Percentiles rank a stretch among this genome's conserved stretches.
Conservation (phyloP, 495 filamentous ascomycete species). For the Lasiosphaeriaceae sp. region DNA sequence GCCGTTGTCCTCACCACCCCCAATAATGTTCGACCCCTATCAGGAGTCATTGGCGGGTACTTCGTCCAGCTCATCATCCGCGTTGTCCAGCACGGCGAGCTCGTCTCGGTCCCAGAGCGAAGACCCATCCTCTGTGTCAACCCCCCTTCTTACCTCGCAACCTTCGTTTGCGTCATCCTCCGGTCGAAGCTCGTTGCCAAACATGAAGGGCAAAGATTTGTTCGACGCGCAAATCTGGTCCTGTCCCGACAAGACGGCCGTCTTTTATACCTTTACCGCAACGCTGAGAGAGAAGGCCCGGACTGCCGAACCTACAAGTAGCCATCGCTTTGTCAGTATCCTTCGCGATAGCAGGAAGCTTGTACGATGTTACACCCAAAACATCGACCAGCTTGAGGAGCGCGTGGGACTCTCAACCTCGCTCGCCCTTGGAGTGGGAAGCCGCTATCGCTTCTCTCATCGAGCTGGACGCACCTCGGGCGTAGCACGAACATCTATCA, state of each 20-base stretch:
- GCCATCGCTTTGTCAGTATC: constrained; percentile 59
- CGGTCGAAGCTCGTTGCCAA: constrained; percentile 35
- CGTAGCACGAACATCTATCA: constrained; percentile 4
- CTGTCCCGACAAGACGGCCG: constrained; percentile 56
- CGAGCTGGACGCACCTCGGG: constrained; percentile 17
- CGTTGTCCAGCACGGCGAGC: constrained; percentile 13
- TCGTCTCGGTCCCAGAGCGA: constrained; percentile 36
- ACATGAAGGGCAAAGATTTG: constrained; percentile 62
- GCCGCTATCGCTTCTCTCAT: constrained; percentile 42
- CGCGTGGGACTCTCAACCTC: constrained; percentile 56
- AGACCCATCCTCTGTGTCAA: constrained; percentile 33
- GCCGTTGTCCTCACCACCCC: constrained; percentile 45
- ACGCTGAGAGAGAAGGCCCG: constrained; percentile 56
- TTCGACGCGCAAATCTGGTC: constrained; percentile 65
- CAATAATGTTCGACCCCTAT: constrained; percentile 40
- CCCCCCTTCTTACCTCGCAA: constrained; percentile 39
- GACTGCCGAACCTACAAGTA: constrained; percentile 49
- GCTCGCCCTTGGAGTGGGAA: constrained; percentile 53
- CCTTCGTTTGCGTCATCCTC: constrained; percentile 30
- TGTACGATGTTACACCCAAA: constrained; percentile 66
- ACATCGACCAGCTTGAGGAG: constrained; percentile 67
- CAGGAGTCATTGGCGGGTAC: constrained; percentile 23
- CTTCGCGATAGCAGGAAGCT: constrained; percentile 59
- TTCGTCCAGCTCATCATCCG: constrained; percentile 24
- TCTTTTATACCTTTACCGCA: constrained; percentile 66